Percentiles rank a stretch among this genome's conserved stretches.
Conservation (phyloP, 108 stramenopile genomes). For the Skeletonema grethae region DNA sequence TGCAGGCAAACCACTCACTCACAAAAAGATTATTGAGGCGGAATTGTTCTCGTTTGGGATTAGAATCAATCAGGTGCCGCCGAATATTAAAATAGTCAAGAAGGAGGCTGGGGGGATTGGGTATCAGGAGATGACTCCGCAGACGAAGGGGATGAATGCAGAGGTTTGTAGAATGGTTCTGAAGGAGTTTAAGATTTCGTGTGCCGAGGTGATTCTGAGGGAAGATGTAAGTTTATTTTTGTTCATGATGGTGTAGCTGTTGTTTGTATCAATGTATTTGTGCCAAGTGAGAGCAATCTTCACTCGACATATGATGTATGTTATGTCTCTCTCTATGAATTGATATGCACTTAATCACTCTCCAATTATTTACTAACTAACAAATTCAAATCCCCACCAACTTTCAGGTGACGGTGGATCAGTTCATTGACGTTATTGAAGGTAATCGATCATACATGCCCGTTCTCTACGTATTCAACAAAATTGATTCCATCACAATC, state of each 20-base stretch:
- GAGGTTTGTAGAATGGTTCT: slow-evolving; percentile 86
- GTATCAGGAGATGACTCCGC: slow-evolving; percentile 90
- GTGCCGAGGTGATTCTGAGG: slow-evolving; percentile 90
- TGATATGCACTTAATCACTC: too few relatives aligned
- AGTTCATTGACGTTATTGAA: slow-evolving; percentile 97
- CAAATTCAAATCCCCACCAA: slow-evolving; percentile 85
- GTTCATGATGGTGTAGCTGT: slow-evolving; percentile 70
- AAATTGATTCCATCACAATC: slow-evolving; percentile 97
- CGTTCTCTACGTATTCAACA: slow-evolving; percentile 98
- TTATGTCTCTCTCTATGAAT: too few relatives aligned
- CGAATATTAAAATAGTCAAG: slow-evolving; percentile 90
- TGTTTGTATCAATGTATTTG: slow-evolving; percentile 95
- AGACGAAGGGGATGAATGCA: slow-evolving; percentile 80
- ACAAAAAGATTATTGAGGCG: slow-evolving; percentile 96
- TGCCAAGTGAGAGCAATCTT: slow-evolving; percentile 89
- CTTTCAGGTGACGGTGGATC: slow-evolving; percentile 87
- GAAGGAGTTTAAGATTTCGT: slow-evolving; percentile 93
- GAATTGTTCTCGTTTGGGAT: slow-evolving; percentile 98
- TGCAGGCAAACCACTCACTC: slow-evolving; percentile 93
- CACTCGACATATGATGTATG: slow-evolving; percentile 31
- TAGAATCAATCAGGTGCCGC: slow-evolving; percentile 95
- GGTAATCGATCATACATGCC: slow-evolving; percentile 97
- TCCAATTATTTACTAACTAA: slow-evolving; percentile 80
- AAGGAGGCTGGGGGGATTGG: slow-evolving; percentile 95
- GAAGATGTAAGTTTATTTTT: slow-evolving; percentile 67